Conservation (phyloP, 2,329 filamentous ascomycete genomes). For the Coleophoma eucalyptorum region DNA sequence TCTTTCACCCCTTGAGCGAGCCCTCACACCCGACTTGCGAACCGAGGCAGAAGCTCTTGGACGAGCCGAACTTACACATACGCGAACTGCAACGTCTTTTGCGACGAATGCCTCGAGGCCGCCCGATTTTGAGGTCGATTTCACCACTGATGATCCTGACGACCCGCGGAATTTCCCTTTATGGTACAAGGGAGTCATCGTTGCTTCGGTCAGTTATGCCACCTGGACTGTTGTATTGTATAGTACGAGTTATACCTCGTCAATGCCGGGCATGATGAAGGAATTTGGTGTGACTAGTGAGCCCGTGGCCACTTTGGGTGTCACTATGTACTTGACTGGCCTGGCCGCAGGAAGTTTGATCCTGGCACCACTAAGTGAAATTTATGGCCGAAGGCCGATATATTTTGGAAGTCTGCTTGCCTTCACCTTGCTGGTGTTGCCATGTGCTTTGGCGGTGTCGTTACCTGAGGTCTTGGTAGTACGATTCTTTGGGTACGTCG, state of each 20-base stretch:
- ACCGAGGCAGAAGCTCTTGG: slow-evolving; percentile 35
- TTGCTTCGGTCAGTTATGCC: slow-evolving; percentile 31
- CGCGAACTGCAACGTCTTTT: slow-evolving; percentile 37
- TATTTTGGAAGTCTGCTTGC: slow-evolving; percentile 62
- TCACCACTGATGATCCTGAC: slow-evolving; percentile 56
- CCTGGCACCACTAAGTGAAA: slow-evolving; percentile 69
- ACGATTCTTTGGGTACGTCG: slow-evolving; percentile 66
- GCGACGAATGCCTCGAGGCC: slow-evolving; percentile 39
- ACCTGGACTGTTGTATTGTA: slow-evolving; percentile 56
- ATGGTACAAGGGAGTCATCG: slow-evolving; percentile 33
- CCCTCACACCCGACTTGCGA: slow-evolving; percentile 32
- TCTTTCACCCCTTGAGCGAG: slow-evolving; percentile 33
- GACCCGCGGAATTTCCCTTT: slow-evolving; percentile 69
- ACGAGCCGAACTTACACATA: slow-evolving; percentile 28
- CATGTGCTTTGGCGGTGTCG: slow-evolving; percentile 66
- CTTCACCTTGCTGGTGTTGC: slow-evolving; percentile 68
- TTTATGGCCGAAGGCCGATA: slow-evolving; percentile 65
- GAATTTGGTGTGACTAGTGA: slow-evolving; percentile 58
- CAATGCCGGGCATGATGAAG: slow-evolving; percentile 62
- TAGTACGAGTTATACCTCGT: slow-evolving; percentile 75
- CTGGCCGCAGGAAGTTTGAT: slow-evolving; percentile 69
- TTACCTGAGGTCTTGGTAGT: slow-evolving; percentile 65
- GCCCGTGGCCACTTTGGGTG: slow-evolving; percentile 66
- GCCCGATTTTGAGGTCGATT: slow-evolving; percentile 70
- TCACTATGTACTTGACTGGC: slow-evolving; percentile 76